Conservation (phyloP, 768 basidiomycete species). For the Pisolithus marmoratus region DNA sequence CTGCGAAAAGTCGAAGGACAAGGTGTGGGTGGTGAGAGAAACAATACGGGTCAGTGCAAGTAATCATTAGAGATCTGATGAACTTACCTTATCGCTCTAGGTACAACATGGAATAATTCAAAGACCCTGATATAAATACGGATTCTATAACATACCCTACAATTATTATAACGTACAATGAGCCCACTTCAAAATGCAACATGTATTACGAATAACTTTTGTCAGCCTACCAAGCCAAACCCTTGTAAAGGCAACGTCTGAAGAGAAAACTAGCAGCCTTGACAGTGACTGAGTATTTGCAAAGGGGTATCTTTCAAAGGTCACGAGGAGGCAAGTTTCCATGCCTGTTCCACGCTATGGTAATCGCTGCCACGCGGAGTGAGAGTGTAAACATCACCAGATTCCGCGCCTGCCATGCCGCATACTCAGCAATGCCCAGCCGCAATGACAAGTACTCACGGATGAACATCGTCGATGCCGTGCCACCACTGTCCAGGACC, state of each 20-base stretch:
- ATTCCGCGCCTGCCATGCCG: slow-evolving; percentile 36
- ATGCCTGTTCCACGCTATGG: slow-evolving; percentile 27
- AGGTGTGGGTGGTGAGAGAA: slow-evolving; percentile 63
- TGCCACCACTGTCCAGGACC: slow-evolving; percentile 47
- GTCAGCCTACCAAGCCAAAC: too few relatives aligned
- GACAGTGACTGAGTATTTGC: neutral
- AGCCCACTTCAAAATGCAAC: too few relatives aligned
- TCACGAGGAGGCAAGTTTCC: slow-evolving; percentile 33
- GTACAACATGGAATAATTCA: neutral
- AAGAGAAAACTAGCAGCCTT: neutral
- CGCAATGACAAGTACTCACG: slow-evolving; percentile 38
- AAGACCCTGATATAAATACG: too few relatives aligned
- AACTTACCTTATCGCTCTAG: slow-evolving; percentile 6
- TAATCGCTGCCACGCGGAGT: slow-evolving; percentile 22
- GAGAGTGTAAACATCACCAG: slow-evolving; percentile 36
- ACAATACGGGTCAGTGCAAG: slow-evolving; percentile 6
- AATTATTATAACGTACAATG: too few relatives aligned
- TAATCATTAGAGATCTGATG: neutral
- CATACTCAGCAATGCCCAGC: neutral
- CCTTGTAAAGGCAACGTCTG: too few relatives aligned
- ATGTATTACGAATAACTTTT: too few relatives aligned
- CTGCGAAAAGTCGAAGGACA: slow-evolving; percentile 66
- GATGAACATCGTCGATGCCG: slow-evolving; percentile 57
- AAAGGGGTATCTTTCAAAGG: neutral
- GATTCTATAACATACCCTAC: too few relatives aligned